phyloP scores from a whole-genome alignment of 805 yeast species.

The Candida jianshihensis region DNA sequence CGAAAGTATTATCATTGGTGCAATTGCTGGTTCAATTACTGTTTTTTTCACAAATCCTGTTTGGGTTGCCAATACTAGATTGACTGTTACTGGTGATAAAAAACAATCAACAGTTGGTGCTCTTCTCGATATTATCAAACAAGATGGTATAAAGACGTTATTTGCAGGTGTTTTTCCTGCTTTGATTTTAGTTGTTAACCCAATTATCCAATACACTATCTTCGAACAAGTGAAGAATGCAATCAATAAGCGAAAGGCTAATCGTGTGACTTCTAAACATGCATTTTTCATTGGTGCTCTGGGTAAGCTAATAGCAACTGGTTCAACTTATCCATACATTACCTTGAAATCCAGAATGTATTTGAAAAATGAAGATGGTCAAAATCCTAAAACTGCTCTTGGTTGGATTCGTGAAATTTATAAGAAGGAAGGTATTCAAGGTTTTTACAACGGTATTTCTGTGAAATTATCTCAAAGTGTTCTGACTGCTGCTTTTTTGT shows the following conservation, averaged over 20 bases:
- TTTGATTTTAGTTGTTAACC: conserved; percentile 75
- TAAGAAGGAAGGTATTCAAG: conserved; percentile 62
- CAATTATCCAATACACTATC: conserved; percentile 86
- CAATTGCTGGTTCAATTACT: conserved; percentile 82
- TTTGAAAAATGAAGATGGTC: conserved; percentile 37
- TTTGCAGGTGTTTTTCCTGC: conserved; percentile 90
- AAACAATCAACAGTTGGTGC: conserved; percentile 44
- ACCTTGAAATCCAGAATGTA: conserved; percentile 89
- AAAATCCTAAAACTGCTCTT: conserved; percentile 30
- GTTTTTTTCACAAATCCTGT: conserved; percentile 80
- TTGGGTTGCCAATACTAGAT: conserved; percentile 92
- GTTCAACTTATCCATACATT: conserved; percentile 84
- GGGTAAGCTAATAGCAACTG: conserved; percentile 85
- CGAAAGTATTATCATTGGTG: conserved; percentile 34
- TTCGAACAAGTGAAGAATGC: conserved; percentile 79
- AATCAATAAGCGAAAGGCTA: conserved; percentile 39
- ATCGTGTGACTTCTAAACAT: conserved; percentile 60
- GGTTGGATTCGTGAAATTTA: conserved; percentile 53
- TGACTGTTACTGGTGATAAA: conserved; percentile 47
- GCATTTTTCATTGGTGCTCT: conserved; percentile 86
- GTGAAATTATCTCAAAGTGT: conserved; percentile 81
- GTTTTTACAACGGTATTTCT: conserved; percentile 75
- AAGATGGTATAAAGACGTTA: conserved; percentile 65
- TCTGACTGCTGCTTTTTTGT: conserved; percentile 81
- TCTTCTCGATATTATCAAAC: conserved; percentile 52